These are phyloP conservation scores for Aureobasidium sp. DNA, from an alignment of 2,329 filamentous ascomycete species.

Conservation along the genomic window DNA sequence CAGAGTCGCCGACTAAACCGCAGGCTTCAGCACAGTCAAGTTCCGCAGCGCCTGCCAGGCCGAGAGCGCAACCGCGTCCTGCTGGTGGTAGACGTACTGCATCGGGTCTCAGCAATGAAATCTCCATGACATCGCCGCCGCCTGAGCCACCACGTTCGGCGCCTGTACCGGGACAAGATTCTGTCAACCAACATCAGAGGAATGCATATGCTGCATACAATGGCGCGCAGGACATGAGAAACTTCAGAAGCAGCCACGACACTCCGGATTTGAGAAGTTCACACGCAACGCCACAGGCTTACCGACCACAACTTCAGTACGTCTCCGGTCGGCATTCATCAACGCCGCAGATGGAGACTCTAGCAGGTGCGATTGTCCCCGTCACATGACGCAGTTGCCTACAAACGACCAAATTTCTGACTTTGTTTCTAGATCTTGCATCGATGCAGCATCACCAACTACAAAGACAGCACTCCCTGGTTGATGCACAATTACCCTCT, in stretches of 20 bases:
- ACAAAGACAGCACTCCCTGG: slow-evolving; percentile 23
- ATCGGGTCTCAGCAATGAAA: slow-evolving; percentile 39
- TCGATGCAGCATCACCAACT: slow-evolving; percentile 42
- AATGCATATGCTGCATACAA: not conserved
- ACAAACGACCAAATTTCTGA: slow-evolving; percentile 5
- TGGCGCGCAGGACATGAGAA: slow-evolving; percentile 14
- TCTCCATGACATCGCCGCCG: slow-evolving; percentile 20
- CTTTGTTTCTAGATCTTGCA: slow-evolving; percentile 35
- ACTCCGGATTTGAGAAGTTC: slow-evolving; percentile 14
- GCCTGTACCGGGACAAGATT: slow-evolving; percentile 2
- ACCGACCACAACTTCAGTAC: slow-evolving; percentile 17
- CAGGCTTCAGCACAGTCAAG: slow-evolving; percentile 31
- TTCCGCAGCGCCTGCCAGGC: slow-evolving; percentile 18
- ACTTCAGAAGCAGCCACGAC: not conserved
- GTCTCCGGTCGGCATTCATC: slow-evolving; percentile 35
- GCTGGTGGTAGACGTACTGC: slow-evolving; percentile 28
- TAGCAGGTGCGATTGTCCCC: slow-evolving; percentile 34
- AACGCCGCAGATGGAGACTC: slow-evolving; percentile 42
- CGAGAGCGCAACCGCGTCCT: slow-evolving; percentile 16
- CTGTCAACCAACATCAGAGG: slow-evolving; percentile 19
- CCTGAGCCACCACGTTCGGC: slow-evolving; percentile 16
- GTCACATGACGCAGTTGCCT: slow-evolving; percentile 2
- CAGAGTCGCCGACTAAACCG: slow-evolving; percentile 36
- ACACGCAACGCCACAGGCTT: slow-evolving; percentile 15
- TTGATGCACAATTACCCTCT: slow-evolving; percentile 6